Conservation (phyloP, 2,329 filamentous ascomycete species). For the Apiospora kogelbergensis region DNA sequence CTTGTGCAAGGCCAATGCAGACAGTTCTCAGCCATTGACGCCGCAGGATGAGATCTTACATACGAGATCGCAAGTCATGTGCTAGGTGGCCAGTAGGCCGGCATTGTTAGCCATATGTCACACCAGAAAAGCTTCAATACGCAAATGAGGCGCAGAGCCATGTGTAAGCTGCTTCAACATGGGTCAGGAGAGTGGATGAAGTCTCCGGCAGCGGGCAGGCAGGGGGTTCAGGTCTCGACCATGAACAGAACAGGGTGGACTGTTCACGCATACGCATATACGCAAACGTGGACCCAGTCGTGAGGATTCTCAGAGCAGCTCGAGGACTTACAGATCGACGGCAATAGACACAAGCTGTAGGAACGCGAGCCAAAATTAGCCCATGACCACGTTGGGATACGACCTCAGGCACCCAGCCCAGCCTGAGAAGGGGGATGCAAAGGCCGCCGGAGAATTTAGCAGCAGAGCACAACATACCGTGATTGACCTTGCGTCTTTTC, state of each 20-base stretch:
- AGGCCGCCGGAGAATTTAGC: conserved; percentile 21
- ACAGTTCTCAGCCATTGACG: conserved; percentile 27
- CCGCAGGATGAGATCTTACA: conserved; percentile 43
- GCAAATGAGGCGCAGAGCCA: conserved; percentile 11
- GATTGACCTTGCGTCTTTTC: conserved; percentile 87
- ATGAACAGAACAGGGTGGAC: conserved; percentile 18
- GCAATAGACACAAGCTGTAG: conserved; percentile 82
- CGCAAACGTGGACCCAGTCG: conserved; percentile 33
- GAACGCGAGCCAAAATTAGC: conserved; percentile 42
- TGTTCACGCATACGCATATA: conserved; percentile 22
- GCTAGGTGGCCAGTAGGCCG: conserved; percentile 53
- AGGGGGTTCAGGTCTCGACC: conserved; percentile 16
- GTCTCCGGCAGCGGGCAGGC: conserved; percentile 20
- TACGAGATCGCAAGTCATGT: conserved; percentile 93
- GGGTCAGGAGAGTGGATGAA: conserved; percentile 16
- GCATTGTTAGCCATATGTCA: conserved; percentile 46
- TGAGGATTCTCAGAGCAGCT: conserved; percentile 27
- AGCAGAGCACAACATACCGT: conserved; percentile 60
- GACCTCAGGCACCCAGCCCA: conserved; percentile 14
- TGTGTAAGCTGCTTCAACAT: conserved; percentile 12
- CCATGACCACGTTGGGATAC: conserved; percentile 24
- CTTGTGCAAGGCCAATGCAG: conserved; percentile 25
- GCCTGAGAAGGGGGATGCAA: background rate
- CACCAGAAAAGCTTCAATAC: conserved; percentile 16
- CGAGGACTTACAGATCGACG: conserved; percentile 77